Evolutionary conservation across 768 basidiomycete genomes (phyloP).

Genomic region (Russula compacta): DNA sequence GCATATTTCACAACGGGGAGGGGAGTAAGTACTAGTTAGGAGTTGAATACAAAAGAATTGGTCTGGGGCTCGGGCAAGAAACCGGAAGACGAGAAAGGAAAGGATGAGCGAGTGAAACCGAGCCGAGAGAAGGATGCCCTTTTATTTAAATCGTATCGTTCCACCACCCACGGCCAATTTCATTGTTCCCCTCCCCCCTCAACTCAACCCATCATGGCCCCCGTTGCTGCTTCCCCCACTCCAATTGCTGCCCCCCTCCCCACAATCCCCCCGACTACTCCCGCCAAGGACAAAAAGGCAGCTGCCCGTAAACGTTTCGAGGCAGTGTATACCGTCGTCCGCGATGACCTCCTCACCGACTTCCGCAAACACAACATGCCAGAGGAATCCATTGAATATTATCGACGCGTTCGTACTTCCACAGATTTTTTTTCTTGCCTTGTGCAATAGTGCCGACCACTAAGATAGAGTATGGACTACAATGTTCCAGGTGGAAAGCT

Average conservation of each 20-base stretch:
- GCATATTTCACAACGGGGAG: not conserved
- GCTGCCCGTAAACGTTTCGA: conserved; percentile 54
- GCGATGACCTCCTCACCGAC: conserved; percentile 67
- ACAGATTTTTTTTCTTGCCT: not conserved
- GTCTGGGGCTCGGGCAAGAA: not conserved
- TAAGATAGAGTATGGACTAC: conserved; percentile 68
- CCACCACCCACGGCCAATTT: not conserved
- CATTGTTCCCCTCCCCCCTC: not conserved
- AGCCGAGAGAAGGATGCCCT: too few species aligned
- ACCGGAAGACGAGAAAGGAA: not conserved
- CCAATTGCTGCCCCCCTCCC: not conserved
- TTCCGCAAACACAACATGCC: conserved; percentile 72
- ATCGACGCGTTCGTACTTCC: conserved; percentile 47
- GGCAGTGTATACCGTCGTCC: conserved; percentile 58
- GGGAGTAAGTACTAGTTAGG: not conserved
- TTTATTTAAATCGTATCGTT: not conserved
- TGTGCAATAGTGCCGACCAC: not conserved
- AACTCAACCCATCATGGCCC: not conserved
- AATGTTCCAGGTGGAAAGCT: conserved; percentile 97
- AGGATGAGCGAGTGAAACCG: not conserved
- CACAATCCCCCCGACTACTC: not conserved
- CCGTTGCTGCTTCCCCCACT: conserved; percentile 6
- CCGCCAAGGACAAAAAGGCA: conserved; percentile 11
- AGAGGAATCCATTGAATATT: conserved; percentile 78
- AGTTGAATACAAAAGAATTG: not conserved